Conservation (phyloP, 1,139 yeast species). For the Taphrina communis region DNA sequence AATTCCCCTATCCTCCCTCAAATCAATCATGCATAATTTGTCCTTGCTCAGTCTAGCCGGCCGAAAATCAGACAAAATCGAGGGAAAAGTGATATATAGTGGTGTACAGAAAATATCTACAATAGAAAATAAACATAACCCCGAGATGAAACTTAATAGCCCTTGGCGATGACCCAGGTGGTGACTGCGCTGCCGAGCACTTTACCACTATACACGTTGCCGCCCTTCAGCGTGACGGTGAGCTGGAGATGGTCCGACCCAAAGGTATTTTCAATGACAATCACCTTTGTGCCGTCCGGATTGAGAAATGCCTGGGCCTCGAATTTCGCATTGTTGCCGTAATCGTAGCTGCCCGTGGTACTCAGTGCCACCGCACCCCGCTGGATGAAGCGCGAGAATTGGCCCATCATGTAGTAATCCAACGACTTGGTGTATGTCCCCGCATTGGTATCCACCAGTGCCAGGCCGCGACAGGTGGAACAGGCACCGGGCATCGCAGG, state of each 20-base stretch:
- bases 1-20: too few species aligned
- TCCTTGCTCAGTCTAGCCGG: too few species aligned
- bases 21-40: too few species aligned
- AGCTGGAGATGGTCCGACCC: not conserved
- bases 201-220: constrained; percentile 1
- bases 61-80: too few species aligned
- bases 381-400: constrained; percentile 11
- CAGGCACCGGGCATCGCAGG: constrained; percentile 15
- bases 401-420: constrained; percentile 17
- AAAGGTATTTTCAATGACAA: constrained; percentile 17
- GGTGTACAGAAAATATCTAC: too few species aligned
- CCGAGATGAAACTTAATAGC: not conserved
- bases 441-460: not conserved
- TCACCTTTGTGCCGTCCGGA: constrained; percentile 9
- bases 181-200: constrained; percentile 13
- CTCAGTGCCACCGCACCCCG: constrained; percentile 9
- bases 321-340: constrained; percentile 1
- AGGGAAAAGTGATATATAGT: too few species aligned
- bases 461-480: constrained; percentile 10
- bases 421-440: constrained; percentile 7
- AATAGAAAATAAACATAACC: too few species aligned
- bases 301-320: constrained; percentile 8
- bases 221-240: constrained; percentile 7
- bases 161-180: constrained; percentile 18
- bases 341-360: not conserved